These are phyloP conservation scores for Botryotinia globosa DNA, from an alignment of 2,329 filamentous ascomycete species.

Conservation along the genomic window DNA sequence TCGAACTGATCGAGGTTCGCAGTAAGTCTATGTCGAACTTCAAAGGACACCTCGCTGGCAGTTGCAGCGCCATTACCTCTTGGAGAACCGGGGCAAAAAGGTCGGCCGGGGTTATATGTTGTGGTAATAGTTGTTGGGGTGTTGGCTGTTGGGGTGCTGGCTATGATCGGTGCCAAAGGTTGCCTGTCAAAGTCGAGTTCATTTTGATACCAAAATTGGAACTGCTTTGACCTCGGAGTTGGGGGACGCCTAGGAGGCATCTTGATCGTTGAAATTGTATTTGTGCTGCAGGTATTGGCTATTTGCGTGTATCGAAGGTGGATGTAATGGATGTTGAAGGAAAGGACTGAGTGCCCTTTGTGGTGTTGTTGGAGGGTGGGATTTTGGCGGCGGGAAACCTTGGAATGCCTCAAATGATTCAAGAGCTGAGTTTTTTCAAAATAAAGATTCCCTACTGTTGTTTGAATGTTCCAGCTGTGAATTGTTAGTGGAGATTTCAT, in stretches of 20 bases:
- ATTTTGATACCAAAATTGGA: neutral
- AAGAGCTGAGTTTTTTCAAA: neutral
- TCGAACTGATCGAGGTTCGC: accelerated
- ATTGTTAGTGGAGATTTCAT: neutral
- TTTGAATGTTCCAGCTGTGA: neutral
- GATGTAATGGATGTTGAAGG: too few species aligned
- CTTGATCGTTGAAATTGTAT: neutral
- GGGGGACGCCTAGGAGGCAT: neutral
- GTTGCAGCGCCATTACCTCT: neutral
- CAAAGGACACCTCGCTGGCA: accelerated
- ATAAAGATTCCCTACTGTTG: neutral
- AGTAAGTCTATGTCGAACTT: neutral
- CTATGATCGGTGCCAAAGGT: neutral
- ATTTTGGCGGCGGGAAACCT: neutral
- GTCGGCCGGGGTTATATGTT: too few species aligned
- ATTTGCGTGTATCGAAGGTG: neutral
- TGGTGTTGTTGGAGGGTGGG: neutral
- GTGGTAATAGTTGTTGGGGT: neutral
- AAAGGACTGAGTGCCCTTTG: neutral
- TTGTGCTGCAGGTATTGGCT: neutral
- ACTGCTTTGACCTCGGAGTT: neutral
- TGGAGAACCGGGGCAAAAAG: neutral
- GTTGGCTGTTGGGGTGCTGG: neutral
- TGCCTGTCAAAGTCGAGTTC: accelerated
- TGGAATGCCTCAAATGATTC: neutral